Percentiles rank a stretch among this genome's conserved stretches.
Evolutionary conservation across 192 early-diverging fungal species (phyloP).

Genomic region (Backusella tarrabulga): DNA sequence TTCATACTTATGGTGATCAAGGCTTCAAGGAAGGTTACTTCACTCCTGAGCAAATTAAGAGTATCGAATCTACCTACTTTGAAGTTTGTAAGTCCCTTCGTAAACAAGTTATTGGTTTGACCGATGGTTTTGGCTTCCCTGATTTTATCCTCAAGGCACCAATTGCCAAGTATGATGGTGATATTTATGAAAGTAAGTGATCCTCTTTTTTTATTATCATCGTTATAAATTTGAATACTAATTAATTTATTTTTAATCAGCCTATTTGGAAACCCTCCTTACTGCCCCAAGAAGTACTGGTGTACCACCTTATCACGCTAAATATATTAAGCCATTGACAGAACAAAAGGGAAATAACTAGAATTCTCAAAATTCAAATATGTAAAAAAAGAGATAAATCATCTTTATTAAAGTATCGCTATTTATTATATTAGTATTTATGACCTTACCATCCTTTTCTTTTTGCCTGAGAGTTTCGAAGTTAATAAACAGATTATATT

Average conservation of each 20-base stretch:
- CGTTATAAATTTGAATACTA: background rate
- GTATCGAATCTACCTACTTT: constrained; percentile 34
- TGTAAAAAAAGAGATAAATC: background rate
- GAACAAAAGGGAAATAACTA: constrained; percentile 16
- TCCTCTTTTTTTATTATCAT: background rate
- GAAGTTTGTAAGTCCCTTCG: constrained; percentile 33
- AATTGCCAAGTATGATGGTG: constrained; percentile 57
- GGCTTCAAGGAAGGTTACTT: constrained; percentile 54
- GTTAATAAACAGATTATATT: background rate
- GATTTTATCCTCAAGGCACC: constrained; percentile 60
- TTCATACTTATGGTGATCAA: constrained; percentile 42
- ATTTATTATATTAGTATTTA: background rate
- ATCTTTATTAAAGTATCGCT: background rate
- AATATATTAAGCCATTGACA: constrained; percentile 46
- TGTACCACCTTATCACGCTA: constrained; percentile 33
- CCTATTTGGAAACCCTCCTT: constrained; percentile 36
- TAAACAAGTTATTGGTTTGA: constrained; percentile 46
- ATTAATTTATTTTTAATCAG: background rate
- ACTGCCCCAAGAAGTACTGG: constrained; percentile 40
- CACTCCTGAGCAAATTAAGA: constrained; percentile 40
- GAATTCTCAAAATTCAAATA: background rate
- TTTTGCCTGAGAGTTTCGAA: background rate
- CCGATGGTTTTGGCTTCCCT: constrained; percentile 53
- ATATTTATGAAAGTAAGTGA: constrained; percentile 43
- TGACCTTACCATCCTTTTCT: background rate